Evolutionary conservation across 192 early-diverging fungal genomes (phyloP), one percentile per base, ranked within the genome.

Genomic region (Phlyctochytrium planicorne): DNA sequence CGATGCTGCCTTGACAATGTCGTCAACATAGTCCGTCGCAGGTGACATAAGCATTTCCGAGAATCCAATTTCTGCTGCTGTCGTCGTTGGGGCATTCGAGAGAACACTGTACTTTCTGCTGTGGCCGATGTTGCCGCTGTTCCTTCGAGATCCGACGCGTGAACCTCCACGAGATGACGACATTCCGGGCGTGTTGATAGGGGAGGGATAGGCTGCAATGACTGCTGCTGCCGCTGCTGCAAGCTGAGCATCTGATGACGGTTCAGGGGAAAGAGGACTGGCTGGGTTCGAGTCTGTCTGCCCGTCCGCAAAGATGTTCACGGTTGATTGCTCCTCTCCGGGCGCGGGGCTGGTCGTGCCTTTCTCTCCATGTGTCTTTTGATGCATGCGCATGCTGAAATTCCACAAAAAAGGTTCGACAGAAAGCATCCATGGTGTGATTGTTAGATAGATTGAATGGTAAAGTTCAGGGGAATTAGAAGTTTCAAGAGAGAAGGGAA

Each of bases 341-440:
- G 6, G 10, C 40, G 6, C 40, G 10, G 6, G 10, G 10, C 20
- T 20, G 10, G 40, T 20, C 40, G 10, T 47, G 10, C 40, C 40
- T 20, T 47, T 20, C 6, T 14, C 40, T 20, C 40, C 40, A 47
- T 47, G 40, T 20, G 40, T 47, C 40, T 47, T 47, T 6, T 20
- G 40, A 47, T 47, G 40, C 40, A 47, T 47, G 10, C 40, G 40
- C 40, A 47, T 47, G 40, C n/a, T n/a, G n/a, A n/a, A n/a, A n/a
- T n/a, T n/a, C n/a, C n/a, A n/a, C n/a, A n/a, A n/a, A n/a, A n/a
- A n/a, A n/a, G n/a, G n/a, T n/a, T n/a, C n/a, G n/a, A n/a, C n/a
- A n/a, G n/a, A n/a, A n/a, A n/a, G n/a, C n/a, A n/a, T n/a, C n/a
- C n/a, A n/a, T n/a, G n/a, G n/a, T n/a, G n/a, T n/a, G n/a, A n/a